A percentile compares a stretch with the other conserved stretches of the same genome.
These are phyloP conservation scores for Ascomycota sp. DNA, from an alignment of 2,329 filamentous ascomycete genomes.

Conservation along the genomic window DNA sequence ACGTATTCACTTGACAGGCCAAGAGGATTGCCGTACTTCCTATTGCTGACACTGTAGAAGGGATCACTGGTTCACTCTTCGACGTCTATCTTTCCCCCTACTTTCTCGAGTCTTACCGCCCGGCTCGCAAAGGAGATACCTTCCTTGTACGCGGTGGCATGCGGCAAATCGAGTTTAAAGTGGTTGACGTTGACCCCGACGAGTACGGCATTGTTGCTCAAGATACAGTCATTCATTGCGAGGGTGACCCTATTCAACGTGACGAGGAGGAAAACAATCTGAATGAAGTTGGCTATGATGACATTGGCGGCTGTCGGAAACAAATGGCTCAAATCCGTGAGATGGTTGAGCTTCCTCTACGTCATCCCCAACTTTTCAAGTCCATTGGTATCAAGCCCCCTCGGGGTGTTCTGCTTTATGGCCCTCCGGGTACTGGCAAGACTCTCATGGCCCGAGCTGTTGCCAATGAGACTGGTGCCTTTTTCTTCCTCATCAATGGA, in stretches of 20 bases:
- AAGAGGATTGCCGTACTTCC: conserved; percentile 97
- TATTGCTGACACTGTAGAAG: conserved; percentile 95
- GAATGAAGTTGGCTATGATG: conserved; percentile 97
- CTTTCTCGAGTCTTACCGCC: conserved; percentile 97
- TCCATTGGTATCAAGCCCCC: conserved; percentile 99
- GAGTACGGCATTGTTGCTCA: conserved; percentile 98
- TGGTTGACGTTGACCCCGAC: conserved; percentile 93
- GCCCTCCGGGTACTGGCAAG: conserved; percentile 97
- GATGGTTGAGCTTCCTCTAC: conserved; percentile 88
- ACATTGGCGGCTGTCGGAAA: conserved; percentile 97
- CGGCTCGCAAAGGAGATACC: conserved; percentile 88
- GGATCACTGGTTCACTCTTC: conserved; percentile 91
- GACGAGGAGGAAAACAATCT: conserved; percentile 98
- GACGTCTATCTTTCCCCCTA: conserved; percentile 98
- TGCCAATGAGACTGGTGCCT: conserved; percentile 94
- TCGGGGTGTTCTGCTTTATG: conserved; percentile 89
- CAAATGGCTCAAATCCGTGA: conserved; percentile 99
- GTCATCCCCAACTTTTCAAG: conserved; percentile 98
- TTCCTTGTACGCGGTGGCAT: conserved; percentile 97
- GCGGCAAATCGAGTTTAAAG: conserved; percentile 99
- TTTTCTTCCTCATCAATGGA: conserved; percentile 99
- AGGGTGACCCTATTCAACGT: conserved; percentile 70
- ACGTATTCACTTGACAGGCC: conserved; percentile 36
- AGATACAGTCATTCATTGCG: conserved; percentile 97
- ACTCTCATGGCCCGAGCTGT: conserved; percentile 97